A percentile compares a stretch with the other conserved stretches of the same genome.
phyloP scores from a whole-genome alignment of 257 asterid genomes.

The Paulownia fortunei region DNA sequence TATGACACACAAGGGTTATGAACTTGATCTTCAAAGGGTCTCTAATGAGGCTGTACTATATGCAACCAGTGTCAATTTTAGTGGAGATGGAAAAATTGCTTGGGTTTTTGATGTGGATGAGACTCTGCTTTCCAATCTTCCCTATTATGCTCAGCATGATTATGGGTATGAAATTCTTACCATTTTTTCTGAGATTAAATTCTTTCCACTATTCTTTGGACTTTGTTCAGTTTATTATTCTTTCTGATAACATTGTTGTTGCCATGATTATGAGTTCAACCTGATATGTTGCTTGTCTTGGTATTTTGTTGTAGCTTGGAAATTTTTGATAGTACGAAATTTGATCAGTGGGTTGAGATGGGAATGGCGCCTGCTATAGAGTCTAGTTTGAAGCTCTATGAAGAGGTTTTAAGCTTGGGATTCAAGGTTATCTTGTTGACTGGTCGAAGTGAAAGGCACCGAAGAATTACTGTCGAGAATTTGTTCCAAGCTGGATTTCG shows the following conservation, averaged over 20 bases:
- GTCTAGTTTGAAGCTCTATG: conserved; percentile 69
- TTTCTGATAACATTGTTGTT: not conserved
- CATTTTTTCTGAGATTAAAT: not conserved
- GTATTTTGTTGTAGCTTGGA: conserved; percentile 61
- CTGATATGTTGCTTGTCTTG: conserved; percentile 13
- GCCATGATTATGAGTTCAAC: not conserved
- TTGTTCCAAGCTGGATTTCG: conserved; percentile 68
- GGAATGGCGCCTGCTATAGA: conserved; percentile 69
- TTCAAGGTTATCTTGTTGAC: conserved; percentile 67
- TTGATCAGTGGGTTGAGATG: conserved; percentile 81
- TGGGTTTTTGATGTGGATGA: conserved; percentile 94
- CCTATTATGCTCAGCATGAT: conserved; percentile 75
- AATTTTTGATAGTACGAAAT: conserved; percentile 57
- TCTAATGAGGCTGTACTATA: conserved; percentile 53
- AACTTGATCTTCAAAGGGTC: conserved; percentile 60
- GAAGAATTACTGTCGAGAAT: conserved; percentile 64
- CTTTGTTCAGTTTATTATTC: not conserved
- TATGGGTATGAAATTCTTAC: conserved; percentile 56
- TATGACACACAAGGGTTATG: conserved; percentile 55
- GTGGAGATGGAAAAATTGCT: conserved; percentile 55
- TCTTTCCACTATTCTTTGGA: not conserved
- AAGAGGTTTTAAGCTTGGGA: conserved; percentile 65
- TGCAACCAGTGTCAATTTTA: conserved; percentile 55
- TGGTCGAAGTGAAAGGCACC: conserved; percentile 74
- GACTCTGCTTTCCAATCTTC: conserved; percentile 85